Evolutionary conservation across 2,329 filamentous ascomycete species (phyloP).

Genomic region (Fusarium austroafricanum): DNA sequence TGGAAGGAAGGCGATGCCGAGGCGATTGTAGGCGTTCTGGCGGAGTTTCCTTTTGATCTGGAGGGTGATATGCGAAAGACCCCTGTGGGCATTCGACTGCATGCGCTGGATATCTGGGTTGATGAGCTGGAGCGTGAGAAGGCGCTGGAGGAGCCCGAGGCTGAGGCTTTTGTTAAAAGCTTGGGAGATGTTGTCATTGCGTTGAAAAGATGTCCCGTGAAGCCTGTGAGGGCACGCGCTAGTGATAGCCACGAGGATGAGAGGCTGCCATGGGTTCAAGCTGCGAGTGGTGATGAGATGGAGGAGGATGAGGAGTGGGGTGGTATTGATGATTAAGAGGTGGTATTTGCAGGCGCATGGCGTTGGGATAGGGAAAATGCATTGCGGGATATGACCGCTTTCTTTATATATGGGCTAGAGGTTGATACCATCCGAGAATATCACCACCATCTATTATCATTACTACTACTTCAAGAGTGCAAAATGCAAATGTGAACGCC

Average conservation of each 20-base stretch:
- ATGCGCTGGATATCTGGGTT: conserved; percentile 90
- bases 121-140: conserved; percentile 85
- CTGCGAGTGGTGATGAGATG: conserved; percentile 48
- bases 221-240: conserved; percentile 77
- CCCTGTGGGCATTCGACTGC: conserved; percentile 86
- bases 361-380: conserved; percentile 43
- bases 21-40: conserved; percentile 45
- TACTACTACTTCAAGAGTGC: conserved; percentile 12
- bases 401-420: conserved; percentile 31
- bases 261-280: conserved; percentile 70
- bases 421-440: conserved; percentile 42
- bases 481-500: conserved; percentile 34
- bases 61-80: conserved; percentile 66
- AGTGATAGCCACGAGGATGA: conserved; percentile 79
- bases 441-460: conserved; percentile 36
- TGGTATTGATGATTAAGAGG: conserved; percentile 72
- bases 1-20: conserved; percentile 49
- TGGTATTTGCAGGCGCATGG: conserved; percentile 39
- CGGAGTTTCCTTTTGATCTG: conserved; percentile 50
- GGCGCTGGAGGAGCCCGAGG: conserved; percentile 56
- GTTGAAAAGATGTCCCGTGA: conserved; percentile 71
- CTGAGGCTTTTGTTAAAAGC: conserved; percentile 61
- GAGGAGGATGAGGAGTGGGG: conserved; percentile 67
- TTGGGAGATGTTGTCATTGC: conserved; percentile 67
- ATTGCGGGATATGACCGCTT: conserved; percentile 14